Conservation (phyloP, 805 yeast species). For the Candida vaughaniae region DNA sequence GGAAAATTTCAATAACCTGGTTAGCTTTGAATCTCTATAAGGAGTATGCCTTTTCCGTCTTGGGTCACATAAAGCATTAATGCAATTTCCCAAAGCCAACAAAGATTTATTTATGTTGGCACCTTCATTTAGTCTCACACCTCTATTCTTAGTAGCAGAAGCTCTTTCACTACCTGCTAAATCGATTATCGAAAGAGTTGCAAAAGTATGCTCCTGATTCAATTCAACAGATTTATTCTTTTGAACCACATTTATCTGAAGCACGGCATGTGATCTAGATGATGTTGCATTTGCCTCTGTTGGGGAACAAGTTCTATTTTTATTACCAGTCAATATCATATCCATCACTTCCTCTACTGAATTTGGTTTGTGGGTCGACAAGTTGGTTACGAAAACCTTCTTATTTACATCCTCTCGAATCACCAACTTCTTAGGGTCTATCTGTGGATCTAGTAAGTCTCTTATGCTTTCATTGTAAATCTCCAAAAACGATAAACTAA, state of each 20-base stretch:
- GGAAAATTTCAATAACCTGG: slow-evolving; percentile 82
- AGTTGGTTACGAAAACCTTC: slow-evolving; percentile 67
- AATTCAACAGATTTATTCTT: slow-evolving; percentile 59
- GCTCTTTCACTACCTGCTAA: slow-evolving; percentile 96
- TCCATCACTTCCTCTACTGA: slow-evolving; percentile 77
- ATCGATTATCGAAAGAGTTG: slow-evolving; percentile 85
- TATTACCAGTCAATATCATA: slow-evolving; percentile 67
- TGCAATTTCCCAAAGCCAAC: slow-evolving; percentile 89
- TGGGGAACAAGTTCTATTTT: slow-evolving; percentile 76
- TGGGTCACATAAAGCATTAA: slow-evolving; percentile 83
- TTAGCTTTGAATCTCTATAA: slow-evolving; percentile 85
- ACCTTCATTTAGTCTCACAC: slow-evolving; percentile 80
- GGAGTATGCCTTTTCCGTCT: slow-evolving; percentile 75
- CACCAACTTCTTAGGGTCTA: slow-evolving; percentile 44
- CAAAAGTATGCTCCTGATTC: slow-evolving; percentile 66
- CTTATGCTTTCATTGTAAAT: slow-evolving; percentile 88
- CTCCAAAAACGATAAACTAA: slow-evolving; percentile 74
- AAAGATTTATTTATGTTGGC: slow-evolving; percentile 90
- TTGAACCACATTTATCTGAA: slow-evolving; percentile 74
- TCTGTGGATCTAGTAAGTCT: slow-evolving; percentile 68
- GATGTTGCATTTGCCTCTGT: slow-evolving; percentile 91
- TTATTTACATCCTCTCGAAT: slow-evolving; percentile 71
- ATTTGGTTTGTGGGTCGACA: slow-evolving; percentile 60
- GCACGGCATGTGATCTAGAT: slow-evolving; percentile 90
- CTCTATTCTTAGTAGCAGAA: slow-evolving; percentile 81